These are phyloP conservation scores for Nissolia schottii DNA, from an alignment of 306 rosid species.

Conservation along the genomic window DNA sequence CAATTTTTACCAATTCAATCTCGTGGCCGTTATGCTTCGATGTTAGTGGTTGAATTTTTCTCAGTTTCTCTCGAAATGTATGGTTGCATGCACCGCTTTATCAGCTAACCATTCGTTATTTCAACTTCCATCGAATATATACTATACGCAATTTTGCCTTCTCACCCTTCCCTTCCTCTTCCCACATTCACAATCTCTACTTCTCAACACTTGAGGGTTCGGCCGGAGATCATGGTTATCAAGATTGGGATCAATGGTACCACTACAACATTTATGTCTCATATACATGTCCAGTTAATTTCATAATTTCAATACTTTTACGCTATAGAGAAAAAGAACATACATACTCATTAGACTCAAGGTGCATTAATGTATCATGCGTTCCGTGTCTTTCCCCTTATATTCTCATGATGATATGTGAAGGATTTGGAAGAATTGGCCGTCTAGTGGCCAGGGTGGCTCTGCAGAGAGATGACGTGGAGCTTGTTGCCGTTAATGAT, in stretches of 20 bases:
- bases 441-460: constrained; percentile 70
- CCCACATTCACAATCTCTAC: neutral
- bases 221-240: constrained; percentile 12
- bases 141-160: neutral
- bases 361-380: neutral
- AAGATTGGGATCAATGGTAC: constrained; percentile 85
- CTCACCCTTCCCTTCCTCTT: neutral
- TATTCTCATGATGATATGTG: neutral
- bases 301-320: neutral
- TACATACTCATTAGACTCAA: neutral
- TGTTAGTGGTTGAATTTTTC: neutral
- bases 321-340: too few species aligned
- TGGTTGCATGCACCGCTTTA: neutral
- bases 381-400: neutral
- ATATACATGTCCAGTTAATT: neutral
- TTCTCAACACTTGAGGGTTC: neutral
- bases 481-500: constrained; percentile 65
- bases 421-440: constrained; percentile 70
- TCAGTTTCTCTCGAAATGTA: neutral
- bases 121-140: neutral
- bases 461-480: constrained; percentile 55
- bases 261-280: neutral
- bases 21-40: neutral
- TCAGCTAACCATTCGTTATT: neutral
- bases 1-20: neutral